A percentile compares a stretch with the other conserved stretches of the same genome.
phyloP scores from a whole-genome alignment of 1,139 yeast genomes.

The Saccharomycopsis hybrid region DNA sequence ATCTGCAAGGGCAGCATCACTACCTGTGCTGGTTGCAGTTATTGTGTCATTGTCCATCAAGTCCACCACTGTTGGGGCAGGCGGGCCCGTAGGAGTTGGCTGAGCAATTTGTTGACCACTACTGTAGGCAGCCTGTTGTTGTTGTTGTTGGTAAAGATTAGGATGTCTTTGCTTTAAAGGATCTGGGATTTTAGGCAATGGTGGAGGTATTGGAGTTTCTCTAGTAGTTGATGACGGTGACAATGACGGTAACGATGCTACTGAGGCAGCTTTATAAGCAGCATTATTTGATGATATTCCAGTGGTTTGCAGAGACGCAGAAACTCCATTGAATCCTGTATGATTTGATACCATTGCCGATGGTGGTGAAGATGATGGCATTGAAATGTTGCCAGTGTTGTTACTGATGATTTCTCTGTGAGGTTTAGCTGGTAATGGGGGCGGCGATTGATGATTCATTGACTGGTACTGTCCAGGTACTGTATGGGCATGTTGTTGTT shows the following conservation, averaged over 20 bases:
- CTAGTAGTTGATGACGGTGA: not conserved
- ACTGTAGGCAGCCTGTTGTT: too few relatives aligned
- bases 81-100: too few relatives aligned
- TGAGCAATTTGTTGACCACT: too few relatives aligned
- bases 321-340: too few relatives aligned
- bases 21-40: not conserved
- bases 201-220: constrained; percentile 22
- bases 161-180: too few relatives aligned
- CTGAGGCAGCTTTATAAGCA: too few relatives aligned
- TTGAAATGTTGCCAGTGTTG: too few relatives aligned
- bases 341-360: too few relatives aligned
- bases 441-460: not conserved
- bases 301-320: too few relatives aligned
- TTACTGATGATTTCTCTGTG: not conserved
- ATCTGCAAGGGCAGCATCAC: constrained; percentile 11
- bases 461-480: not conserved
- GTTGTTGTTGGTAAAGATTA: too few relatives aligned
- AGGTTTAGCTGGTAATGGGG: constrained; percentile 1
- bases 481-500: not conserved
- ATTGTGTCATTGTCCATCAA: constrained; percentile 28
- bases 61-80: constrained; percentile 20
- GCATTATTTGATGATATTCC: too few relatives aligned
- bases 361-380: too few relatives aligned
- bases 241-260: not conserved
- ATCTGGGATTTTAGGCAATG: constrained; percentile 25